phyloP scores from a whole-genome alignment of 108 stramenopile species.

The Cyclotella baltica region DNA sequence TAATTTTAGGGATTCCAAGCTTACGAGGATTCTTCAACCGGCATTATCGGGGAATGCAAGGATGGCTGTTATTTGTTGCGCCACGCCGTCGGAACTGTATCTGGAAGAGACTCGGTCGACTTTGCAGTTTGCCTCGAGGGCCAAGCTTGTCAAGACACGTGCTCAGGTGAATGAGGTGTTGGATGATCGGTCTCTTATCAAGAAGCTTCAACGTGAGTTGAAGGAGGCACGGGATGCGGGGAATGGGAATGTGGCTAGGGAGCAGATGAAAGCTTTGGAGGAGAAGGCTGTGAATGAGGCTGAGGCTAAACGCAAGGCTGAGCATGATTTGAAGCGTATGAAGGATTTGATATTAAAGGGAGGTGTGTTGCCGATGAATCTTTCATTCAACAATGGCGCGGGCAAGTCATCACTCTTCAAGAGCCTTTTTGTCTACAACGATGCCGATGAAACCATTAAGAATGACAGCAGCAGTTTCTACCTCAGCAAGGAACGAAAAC shows the following conservation, averaged over 20 bases:
- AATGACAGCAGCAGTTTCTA: slow-evolving; percentile 14
- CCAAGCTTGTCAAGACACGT: slow-evolving; percentile 86
- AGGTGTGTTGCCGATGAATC: slow-evolving; percentile 54
- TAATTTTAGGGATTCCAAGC: slow-evolving; percentile 95
- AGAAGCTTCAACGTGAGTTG: slow-evolving; percentile 79
- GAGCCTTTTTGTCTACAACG: slow-evolving; percentile 46
- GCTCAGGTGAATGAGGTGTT: slow-evolving; percentile 83
- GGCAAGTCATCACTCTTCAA: slow-evolving; percentile 30
- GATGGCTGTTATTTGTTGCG: slow-evolving; percentile 96
- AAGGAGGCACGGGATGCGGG: slow-evolving; percentile 53
- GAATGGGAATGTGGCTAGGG: slow-evolving; percentile 32
- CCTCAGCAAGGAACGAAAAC: slow-evolving; percentile 9
- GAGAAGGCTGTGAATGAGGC: slow-evolving; percentile 69
- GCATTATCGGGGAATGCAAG: slow-evolving; percentile 94
- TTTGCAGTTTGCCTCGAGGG: slow-evolving; percentile 92
- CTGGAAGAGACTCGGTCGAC: slow-evolving; percentile 97
- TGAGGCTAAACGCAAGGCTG: slow-evolving; percentile 69
- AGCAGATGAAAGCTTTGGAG: slow-evolving; percentile 56
- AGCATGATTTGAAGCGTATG: slow-evolving; percentile 75
- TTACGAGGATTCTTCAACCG: slow-evolving; percentile 98
- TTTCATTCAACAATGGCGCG: slow-evolving; percentile 5
- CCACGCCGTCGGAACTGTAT: slow-evolving; percentile 85
- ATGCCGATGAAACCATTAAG: slow-evolving; percentile 34
- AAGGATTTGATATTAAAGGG: slow-evolving; percentile 82
- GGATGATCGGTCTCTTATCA: slow-evolving; percentile 78